Conservation (phyloP, 495 filamentous ascomycete species). For the Talaromyces wortmannii region DNA sequence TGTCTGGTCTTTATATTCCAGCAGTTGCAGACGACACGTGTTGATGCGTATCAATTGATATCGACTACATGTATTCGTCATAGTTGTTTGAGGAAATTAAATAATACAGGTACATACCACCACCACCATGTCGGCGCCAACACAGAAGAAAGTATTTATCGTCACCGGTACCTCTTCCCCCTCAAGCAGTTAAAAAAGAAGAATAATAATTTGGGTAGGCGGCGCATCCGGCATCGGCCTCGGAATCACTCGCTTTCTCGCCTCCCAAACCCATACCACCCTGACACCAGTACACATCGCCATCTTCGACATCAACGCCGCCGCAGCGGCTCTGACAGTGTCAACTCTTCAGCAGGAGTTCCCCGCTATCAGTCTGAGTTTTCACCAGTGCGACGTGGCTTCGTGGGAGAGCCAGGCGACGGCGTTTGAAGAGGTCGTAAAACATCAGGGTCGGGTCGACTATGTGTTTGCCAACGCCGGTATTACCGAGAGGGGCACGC, state of each 20-base stretch:
- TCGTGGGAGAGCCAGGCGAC: conserved; percentile 40
- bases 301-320: conserved; percentile 44
- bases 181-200: not conserved
- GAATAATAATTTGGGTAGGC: conserved; percentile 19
- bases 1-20: too few relatives aligned
- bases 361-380: conserved; percentile 6
- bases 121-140: not conserved
- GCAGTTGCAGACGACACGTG: too few relatives aligned
- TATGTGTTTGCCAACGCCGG: conserved; percentile 52
- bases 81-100: too few relatives aligned
- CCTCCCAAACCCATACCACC: conserved; percentile 26
- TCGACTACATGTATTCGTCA: too few relatives aligned
- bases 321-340: conserved; percentile 19
- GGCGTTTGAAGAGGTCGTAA: conserved; percentile 33
- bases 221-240: conserved; percentile 51
- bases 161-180: not conserved
- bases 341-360: conserved; percentile 19
- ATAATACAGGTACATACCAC: too few relatives aligned
- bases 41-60: too few relatives aligned
- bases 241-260: conserved; percentile 38
- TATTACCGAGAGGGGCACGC: conserved; percentile 35
- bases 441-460: conserved; percentile 32
- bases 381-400: conserved; percentile 38
- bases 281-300: conserved; percentile 22
- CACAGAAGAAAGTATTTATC: not conserved